Evolutionary conservation across 2,329 filamentous ascomycete genomes (phyloP).

Genomic region (Penicillium sp.): DNA sequence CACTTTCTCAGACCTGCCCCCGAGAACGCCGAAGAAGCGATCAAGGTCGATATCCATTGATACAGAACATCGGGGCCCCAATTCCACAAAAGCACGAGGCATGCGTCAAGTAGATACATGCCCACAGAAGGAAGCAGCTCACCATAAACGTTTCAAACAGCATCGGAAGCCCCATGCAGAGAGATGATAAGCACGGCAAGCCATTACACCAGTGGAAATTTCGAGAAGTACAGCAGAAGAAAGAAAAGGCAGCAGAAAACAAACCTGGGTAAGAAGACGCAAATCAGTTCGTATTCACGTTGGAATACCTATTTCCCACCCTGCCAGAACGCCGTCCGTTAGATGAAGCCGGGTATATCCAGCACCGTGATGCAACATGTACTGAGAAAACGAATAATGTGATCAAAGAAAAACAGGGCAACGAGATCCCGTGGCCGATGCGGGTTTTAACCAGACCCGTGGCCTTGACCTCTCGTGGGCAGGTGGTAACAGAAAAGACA

Average conservation of each 20-base stretch:
- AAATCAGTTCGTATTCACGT: slow-evolving; percentile 19
- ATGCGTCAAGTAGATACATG: slow-evolving; percentile 6
- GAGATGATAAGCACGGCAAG: slow-evolving; percentile 12
- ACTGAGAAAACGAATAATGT: slow-evolving; percentile 26
- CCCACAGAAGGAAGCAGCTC: slow-evolving; percentile 4
- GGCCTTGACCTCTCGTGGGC: slow-evolving; percentile 16
- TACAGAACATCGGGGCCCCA: neutral
- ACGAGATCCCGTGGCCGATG: too few species aligned
- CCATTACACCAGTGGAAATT: slow-evolving; percentile 24
- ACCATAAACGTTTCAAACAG: slow-evolving; percentile 1
- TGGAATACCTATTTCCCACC: slow-evolving; percentile 27
- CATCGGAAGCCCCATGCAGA: slow-evolving; percentile 8
- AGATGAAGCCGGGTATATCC: slow-evolving; percentile 50
- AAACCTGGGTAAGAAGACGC: slow-evolving; percentile 15
- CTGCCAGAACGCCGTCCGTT: slow-evolving; percentile 38
- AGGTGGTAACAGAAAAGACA: slow-evolving; percentile 11
- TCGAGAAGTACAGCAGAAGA: slow-evolving; percentile 7
- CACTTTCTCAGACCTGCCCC: slow-evolving; percentile 7
- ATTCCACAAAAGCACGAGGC: slow-evolving; percentile 1
- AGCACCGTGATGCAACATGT: slow-evolving; percentile 49
- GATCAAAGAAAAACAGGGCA: slow-evolving; percentile 20
- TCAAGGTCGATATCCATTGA: slow-evolving; percentile 1
- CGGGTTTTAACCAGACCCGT: too few species aligned
- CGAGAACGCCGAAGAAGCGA: slow-evolving; percentile 1
- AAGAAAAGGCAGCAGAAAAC: slow-evolving; percentile 7